Evolutionary conservation across 2,329 filamentous ascomycete genomes (phyloP).

Genomic region (Scedosporium aurantiacum): DNA sequence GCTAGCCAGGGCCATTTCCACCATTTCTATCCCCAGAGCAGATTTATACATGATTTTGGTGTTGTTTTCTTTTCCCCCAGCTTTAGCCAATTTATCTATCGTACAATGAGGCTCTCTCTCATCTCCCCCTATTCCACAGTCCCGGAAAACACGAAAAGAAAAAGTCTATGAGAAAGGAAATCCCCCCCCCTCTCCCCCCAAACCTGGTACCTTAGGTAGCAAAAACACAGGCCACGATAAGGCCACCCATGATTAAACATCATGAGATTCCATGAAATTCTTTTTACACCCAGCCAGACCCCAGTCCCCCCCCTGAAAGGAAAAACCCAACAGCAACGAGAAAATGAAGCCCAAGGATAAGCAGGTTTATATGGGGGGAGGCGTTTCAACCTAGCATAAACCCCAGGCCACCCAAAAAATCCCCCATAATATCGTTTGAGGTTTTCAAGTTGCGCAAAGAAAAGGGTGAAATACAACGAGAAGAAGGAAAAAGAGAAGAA

Average conservation of each 20-base stretch:
- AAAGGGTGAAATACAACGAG: neutral
- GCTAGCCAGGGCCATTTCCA: neutral
- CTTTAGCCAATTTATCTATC: neutral
- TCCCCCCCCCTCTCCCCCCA: neutral
- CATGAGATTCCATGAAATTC: neutral
- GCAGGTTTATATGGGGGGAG: no score
- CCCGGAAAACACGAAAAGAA: neutral
- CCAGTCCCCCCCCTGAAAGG: neutral
- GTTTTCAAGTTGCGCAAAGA: neutral
- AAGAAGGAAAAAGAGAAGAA: neutral
- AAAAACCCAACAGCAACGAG: neutral
- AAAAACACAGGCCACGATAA: neutral
- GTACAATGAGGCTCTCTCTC: neutral
- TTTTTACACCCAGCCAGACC: no score
- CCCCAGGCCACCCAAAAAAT: neutral
- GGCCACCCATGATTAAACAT: neutral
- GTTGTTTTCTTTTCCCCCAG: neutral
- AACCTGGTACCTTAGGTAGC: neutral
- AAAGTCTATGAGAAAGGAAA: neutral
- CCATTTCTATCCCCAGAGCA: neutral
- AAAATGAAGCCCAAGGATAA: no score
- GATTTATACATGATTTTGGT: neutral
- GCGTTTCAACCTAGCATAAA: neutral
- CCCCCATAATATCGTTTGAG: neutral
- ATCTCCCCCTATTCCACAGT: neutral